Evolutionary conservation across 192 early-diverging fungal genomes (phyloP).

Genomic region (Coemansia sp.): DNA sequence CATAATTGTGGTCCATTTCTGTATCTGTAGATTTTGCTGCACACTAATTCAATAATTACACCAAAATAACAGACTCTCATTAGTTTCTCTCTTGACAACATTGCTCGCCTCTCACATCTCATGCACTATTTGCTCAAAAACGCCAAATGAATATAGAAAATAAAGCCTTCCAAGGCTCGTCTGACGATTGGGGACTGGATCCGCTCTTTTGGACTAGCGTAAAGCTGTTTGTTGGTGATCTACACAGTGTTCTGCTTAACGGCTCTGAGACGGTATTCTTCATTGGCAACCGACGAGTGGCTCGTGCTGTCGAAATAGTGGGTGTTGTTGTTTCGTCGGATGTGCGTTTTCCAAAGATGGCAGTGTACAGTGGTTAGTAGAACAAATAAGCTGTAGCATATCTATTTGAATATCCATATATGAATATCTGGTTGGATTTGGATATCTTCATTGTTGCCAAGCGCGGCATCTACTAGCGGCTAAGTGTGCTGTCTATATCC

Average conservation of each 20-base stretch:
- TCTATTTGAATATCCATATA: too few relatives aligned
- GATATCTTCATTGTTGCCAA: not conserved
- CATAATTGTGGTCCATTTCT: not conserved
- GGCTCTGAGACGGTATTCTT: constrained; percentile 32
- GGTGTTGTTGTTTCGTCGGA: constrained; percentile 45
- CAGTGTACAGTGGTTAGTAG: constrained; percentile 29
- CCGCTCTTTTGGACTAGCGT: constrained; percentile 48
- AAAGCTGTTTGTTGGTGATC: constrained; percentile 51
- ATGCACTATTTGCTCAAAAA: not conserved
- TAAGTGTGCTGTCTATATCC: too few relatives aligned
- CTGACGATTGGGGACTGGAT: constrained; percentile 43
- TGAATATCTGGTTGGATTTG: not conserved
- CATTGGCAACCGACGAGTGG: constrained; percentile 32
- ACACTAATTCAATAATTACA: not conserved
- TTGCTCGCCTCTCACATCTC: not conserved
- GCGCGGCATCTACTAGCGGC: too few relatives aligned
- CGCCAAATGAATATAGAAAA: constrained; percentile 29
- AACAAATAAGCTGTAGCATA: not conserved
- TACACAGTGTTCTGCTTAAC: constrained; percentile 23
- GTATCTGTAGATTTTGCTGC: not conserved
- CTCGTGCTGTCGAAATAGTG: constrained; percentile 41
- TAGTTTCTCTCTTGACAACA: not conserved
- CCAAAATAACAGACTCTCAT: not conserved
- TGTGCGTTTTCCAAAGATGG: constrained; percentile 23
- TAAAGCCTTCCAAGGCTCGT: constrained; percentile 12